phyloP scores from a whole-genome alignment of 305 asterid species.

The Plantago lanceolata region DNA sequence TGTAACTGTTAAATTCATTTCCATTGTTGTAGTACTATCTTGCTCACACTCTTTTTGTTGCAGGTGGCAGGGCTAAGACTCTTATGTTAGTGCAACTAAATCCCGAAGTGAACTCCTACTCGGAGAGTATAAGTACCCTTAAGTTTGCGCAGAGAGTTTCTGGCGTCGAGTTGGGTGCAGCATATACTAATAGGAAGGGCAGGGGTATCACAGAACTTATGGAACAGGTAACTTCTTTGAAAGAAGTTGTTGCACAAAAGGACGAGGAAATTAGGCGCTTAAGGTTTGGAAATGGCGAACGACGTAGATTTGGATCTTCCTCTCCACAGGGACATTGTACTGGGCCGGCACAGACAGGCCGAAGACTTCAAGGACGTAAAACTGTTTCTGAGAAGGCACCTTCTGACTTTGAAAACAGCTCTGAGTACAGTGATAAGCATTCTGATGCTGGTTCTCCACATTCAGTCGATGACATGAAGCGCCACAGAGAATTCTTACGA shows the following conservation, averaged over 20 bases:
- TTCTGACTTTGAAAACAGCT: conserved; percentile 63
- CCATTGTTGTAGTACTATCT: too few relatives aligned
- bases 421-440: conserved; percentile 73
- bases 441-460: conserved; percentile 83
- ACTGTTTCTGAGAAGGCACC: conserved; percentile 48
- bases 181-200: conserved; percentile 80
- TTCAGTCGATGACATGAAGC: conserved; percentile 65
- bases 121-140: conserved; percentile 82
- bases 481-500: conserved; percentile 65
- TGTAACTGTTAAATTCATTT: too few relatives aligned
- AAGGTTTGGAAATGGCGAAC: conserved; percentile 43
- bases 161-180: conserved; percentile 97
- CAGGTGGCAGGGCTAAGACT: conserved; percentile 97
- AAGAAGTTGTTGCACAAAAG: conserved; percentile 60
- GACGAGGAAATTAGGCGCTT: conserved; percentile 72
- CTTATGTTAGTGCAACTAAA: conserved; percentile 94
- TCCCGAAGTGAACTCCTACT: conserved; percentile 87
- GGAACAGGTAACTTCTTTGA: conserved; percentile 88
- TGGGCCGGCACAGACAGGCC: conserved; percentile 41
- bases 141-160: conserved; percentile 98
- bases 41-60: too few relatives aligned
- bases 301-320: conserved; percentile 49
- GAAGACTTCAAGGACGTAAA: conserved; percentile 34
- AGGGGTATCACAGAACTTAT: conserved; percentile 83
- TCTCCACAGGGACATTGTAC: conserved; percentile 59